Conservation (phyloP, 129 eudicot genomes). For the Flaveria robusta region DNA sequence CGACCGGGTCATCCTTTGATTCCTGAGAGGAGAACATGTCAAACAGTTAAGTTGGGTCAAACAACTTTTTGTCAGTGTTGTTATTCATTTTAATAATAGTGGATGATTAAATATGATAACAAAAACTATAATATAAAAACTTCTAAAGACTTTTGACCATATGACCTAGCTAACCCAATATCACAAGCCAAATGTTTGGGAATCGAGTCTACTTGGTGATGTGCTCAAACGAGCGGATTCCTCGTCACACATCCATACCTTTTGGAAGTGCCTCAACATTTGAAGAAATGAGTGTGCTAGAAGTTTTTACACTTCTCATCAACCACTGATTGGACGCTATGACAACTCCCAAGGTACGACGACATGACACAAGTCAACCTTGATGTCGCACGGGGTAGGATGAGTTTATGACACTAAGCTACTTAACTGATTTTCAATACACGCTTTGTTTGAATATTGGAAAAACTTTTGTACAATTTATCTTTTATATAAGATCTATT, state of each 20-base stretch:
- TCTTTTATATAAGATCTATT: background rate
- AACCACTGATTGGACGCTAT: background rate
- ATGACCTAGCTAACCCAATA: too few species aligned
- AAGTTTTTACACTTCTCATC: background rate
- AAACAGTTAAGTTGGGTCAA: background rate
- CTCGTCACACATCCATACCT: too few species aligned
- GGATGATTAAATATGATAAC: background rate
- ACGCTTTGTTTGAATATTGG: background rate
- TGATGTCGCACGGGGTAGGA: too few species aligned
- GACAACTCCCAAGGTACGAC: too few species aligned
- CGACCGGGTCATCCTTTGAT: conserved; percentile 67
- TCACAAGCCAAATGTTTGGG: too few species aligned
- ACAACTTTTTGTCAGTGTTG: background rate
- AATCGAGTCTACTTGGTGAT: too few species aligned
- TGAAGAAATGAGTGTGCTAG: background rate
- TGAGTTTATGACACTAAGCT: too few species aligned
- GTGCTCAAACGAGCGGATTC: too few species aligned
- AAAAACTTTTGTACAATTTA: background rate
- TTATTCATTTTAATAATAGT: background rate
- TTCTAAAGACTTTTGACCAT: background rate
- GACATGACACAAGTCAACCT: too few species aligned
- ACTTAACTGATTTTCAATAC: background rate
- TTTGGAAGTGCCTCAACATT: too few species aligned
- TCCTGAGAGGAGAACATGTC: conserved; percentile 45
- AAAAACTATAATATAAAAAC: background rate